Evolutionary conservation across 768 basidiomycete species (phyloP), one percentile per base, ranked within the genome.

Genomic region (Leccinum ochraceum): DNA sequence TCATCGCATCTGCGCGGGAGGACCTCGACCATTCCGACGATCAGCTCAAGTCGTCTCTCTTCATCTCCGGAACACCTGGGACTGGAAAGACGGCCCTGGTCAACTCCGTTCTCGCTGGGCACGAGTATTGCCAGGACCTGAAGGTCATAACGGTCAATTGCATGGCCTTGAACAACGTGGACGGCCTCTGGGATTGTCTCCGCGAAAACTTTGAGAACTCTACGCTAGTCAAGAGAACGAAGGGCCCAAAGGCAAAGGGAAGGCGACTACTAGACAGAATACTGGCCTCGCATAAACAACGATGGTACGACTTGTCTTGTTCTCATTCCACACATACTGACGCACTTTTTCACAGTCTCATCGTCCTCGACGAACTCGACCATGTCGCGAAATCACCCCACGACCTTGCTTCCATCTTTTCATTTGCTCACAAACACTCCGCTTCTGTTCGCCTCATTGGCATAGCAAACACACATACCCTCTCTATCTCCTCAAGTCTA

Each of bases 21-120:
- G 71, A 74, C 17, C 8, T 6, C 28, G 1, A 69, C 20, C 26
- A 32, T 28, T 16, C 53, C n/a, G 30, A 51, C 28, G 67, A 66
- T n/a, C 60, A 62, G 5, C 56, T 62, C 26, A 69, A 75, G 30
- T 78, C 84, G 13, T 81, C 84, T 50, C 79, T 96, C 60, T 98
- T 95, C 73, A 87, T 98, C 57, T 95, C 95, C 11, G 96, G 96
- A 10, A 86, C 93, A 2, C 94, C 95, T 4, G 96, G 96, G 1
- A 94, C 93, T 4, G 94, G 94, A 20, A 95, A 96, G 77, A 95
- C 93, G 2, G 94, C 92, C 0, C 78, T 96, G 3, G 84, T 95
- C 28, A 87, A 88, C 66, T 78, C 86, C 5, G 76, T 92, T 30
- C 71, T 95, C 22, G 59, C 72, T n/a, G 73, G 76, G 9, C 63